Percentiles rank a stretch among this genome's conserved stretches.
These are phyloP conservation scores for Poa pratensis DNA, from an alignment of 176 grass and related monocot species.

Conservation along the genomic window DNA sequence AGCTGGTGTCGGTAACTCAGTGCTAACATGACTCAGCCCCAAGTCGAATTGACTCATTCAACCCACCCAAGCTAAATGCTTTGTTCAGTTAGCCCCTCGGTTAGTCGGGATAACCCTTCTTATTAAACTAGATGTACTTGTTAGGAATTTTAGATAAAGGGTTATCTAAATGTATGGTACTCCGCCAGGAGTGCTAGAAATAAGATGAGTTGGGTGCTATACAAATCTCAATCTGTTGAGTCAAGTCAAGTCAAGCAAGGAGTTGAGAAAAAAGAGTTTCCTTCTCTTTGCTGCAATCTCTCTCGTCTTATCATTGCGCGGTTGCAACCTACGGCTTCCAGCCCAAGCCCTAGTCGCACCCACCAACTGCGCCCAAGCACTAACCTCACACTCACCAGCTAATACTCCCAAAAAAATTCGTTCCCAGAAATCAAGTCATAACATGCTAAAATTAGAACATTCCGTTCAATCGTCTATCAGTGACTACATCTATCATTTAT, in stretches of 20 bases:
- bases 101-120: conserved; percentile 11
- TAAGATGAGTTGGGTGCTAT: conserved; percentile 13
- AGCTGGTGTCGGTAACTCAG: neutral
- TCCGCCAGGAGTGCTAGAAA: conserved; percentile 1
- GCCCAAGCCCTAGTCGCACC: conserved; percentile 1
- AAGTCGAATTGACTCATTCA: neutral
- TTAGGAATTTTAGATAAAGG: conserved; percentile 10
- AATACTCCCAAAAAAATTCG: neutral
- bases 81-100: neutral
- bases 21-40: neutral
- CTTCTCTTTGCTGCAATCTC: neutral
- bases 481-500: conserved; percentile 18
- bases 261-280: neutral
- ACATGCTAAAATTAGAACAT: neutral
- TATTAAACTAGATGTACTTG: conserved; percentile 1
- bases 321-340: neutral
- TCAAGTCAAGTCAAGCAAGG: conserved; percentile 19
- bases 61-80: neutral
- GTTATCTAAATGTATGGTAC: conserved; percentile 10
- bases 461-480: neutral
- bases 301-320: neutral
- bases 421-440: neutral
- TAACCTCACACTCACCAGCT: conserved; percentile 11
- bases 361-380: neutral
- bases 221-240: neutral